Conservation (phyloP, 2,329 filamentous ascomycete genomes). For the Aspergillus ibericus region DNA sequence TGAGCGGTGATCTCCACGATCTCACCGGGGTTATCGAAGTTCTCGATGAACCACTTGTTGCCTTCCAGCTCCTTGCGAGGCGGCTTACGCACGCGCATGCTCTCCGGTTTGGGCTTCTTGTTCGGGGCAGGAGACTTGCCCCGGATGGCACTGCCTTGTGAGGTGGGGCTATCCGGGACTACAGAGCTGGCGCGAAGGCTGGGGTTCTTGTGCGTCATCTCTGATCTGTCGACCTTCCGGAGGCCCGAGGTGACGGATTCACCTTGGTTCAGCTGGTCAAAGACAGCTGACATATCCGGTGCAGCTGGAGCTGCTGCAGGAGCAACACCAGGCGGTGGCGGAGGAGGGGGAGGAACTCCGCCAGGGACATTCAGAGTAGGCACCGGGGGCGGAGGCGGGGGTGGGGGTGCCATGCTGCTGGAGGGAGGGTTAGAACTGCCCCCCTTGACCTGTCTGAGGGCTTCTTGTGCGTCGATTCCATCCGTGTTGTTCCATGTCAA, state of each 20-base stretch:
- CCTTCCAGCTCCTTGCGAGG: conserved; percentile 75
- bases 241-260: conserved; percentile 83
- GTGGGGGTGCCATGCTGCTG: conserved; percentile 42
- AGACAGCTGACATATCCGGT: conserved; percentile 79
- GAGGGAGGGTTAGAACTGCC: conserved; percentile 33
- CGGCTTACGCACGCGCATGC: conserved; percentile 80
- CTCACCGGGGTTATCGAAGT: conserved; percentile 75
- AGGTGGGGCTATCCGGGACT: conserved; percentile 61
- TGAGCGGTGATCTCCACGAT: conserved; percentile 79
- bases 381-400: conserved; percentile 53
- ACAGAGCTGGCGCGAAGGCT: conserved; percentile 71
- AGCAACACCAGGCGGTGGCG: conserved; percentile 66
- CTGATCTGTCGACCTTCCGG: conserved; percentile 87
- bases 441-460: conserved; percentile 59
- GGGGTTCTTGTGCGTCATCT: conserved; percentile 99
- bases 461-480: conserved; percentile 69
- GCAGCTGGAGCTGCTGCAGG: conserved; percentile 45
- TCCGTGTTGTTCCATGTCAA: conserved; percentile 84
- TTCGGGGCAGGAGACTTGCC: conserved; percentile 84
- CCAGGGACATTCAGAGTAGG: conserved; percentile 51
- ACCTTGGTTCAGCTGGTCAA: conserved; percentile 87
- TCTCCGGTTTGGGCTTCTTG: conserved; percentile 83
- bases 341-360: conserved; percentile 63
- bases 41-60: conserved; percentile 96
- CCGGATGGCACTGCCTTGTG: conserved; percentile 55